Conservation (phyloP, 176 grass and related monocot species). For the Poa annua region DNA sequence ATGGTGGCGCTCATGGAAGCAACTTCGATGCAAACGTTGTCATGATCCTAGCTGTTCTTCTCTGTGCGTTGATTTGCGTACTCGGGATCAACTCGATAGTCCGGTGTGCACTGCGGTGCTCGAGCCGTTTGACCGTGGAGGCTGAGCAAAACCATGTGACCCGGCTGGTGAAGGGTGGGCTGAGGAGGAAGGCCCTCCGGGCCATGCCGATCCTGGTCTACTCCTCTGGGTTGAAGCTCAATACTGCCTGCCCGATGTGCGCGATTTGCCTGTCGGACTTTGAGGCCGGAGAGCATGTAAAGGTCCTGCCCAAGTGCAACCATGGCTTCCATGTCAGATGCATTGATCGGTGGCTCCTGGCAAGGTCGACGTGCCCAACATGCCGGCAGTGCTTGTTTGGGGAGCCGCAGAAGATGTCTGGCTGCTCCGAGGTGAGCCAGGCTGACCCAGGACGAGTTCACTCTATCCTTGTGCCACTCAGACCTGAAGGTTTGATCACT, state of each 20-base stretch:
- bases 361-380: slow-evolving; percentile 73
- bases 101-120: slow-evolving; percentile 67
- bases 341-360: slow-evolving; percentile 89
- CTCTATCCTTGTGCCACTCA: slow-evolving; percentile 54
- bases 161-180: slow-evolving; percentile 58
- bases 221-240: slow-evolving; percentile 53
- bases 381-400: slow-evolving; percentile 69
- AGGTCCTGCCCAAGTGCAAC: slow-evolving; percentile 78
- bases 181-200: slow-evolving; percentile 69
- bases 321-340: slow-evolving; percentile 92
- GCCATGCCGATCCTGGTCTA: slow-evolving; percentile 74
- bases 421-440: slow-evolving; percentile 46
- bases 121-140: slow-evolving; percentile 44
- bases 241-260: slow-evolving; percentile 57
- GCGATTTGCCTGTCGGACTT: slow-evolving; percentile 86
- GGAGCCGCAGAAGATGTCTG: slow-evolving; percentile 50
- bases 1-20: slow-evolving; percentile 2
- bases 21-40: slow-evolving; percentile 77
- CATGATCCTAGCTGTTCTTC: slow-evolving; percentile 80
- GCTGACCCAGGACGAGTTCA: slow-evolving; percentile 6
- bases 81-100: slow-evolving; percentile 82
- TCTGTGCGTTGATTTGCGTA: slow-evolving; percentile 76
- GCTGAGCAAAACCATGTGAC: slow-evolving; percentile 33
- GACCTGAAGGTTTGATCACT: slow-evolving; percentile 72
- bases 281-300: slow-evolving; percentile 65